Evolutionary conservation across 306 rosid genomes (phyloP), one percentile per base, ranked within the genome.

Genomic region (Amphicarpaea edgeworthii): DNA sequence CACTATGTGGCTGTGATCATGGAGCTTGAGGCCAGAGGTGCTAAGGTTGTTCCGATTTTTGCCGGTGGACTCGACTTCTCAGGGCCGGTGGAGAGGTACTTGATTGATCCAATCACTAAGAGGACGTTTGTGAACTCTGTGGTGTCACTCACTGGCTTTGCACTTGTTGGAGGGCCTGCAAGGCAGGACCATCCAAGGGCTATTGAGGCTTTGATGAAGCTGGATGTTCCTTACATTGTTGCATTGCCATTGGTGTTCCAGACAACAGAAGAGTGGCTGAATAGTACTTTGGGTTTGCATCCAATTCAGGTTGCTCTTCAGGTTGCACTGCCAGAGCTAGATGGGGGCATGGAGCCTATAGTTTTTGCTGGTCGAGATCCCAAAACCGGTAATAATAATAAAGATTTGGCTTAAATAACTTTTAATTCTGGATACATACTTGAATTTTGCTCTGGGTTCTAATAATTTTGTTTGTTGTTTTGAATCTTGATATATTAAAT

Each of bases 171-270:
- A 23, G 62, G 62, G 8, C 62, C 62, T 12, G 62, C 62, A 55
- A 55, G 62, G 62, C 62, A 55, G 37, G 62, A 55, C 16, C 62
- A 55, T 55, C 62, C 62, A 55, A 55, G 62, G 62, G 62, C 62
- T 3, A 1, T 55, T 55, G 34, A 55, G 16, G 62, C 62, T 55
- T 55, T 55, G 34, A 55, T 11, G 34, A 55, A 12, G 62, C 37
- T 55, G 4, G 37, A 55, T 23, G 62, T 55, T 55, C 37, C 62
- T 23, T 55, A 55, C 62, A 55, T 55, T 23, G 62, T 55, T 55
- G 62, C 62, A 23, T 21, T 55, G 11, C 62, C 62, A 23, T 23
- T 55, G 16, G 62, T 55, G 62, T 55, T 55, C 62, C 62, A 55
- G 62, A 55, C 62, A 21, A 55, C 62, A 55, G 62, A 55, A 55